Base-by-base conservation (phyloP, 371 early-diverging fungal species). In the Pancytospora epiphaga region DNA sequence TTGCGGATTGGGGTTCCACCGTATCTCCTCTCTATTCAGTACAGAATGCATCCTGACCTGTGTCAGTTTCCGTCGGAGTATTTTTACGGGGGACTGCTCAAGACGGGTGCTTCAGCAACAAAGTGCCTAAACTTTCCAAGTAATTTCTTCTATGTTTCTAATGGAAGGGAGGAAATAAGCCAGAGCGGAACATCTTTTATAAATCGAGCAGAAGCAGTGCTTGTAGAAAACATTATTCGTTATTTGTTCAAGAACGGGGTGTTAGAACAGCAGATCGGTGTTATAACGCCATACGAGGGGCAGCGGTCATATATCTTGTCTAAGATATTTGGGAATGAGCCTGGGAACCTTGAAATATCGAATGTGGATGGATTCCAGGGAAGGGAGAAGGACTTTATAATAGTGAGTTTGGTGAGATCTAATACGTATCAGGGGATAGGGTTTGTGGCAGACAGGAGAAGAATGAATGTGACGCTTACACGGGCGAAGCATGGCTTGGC, bases 311-410 rank as follows among this genome's bases (percentile, higher is more conserved):
- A 72, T 18, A 54, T 54, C 9, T 90, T 34, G 86, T 90, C 3
- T 94, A 95, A 29, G 89, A 91, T 73, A 88, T 94, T 37, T 85
- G 95, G 34, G 89, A n/a, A 22, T 2, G 49, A 72, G 3, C 36
- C 47, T 36, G 92, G 66, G 90, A 93, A 0, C 98, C 33, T 79
- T 40, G 82, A 83, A 1, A 88, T 60, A 6, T 12, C 6, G 19
- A 60, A 27, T 18, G 96, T 97, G 15, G 98, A 97, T 77, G 94
- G 94, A 3, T 97, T 97, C 87, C 98, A 97, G 75, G 98, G 98
- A 29, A 88, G 95, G 79, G 98, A 97, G 80, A 97, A 95, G 82
- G 96, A 95, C 77, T 94, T 92, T 76, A 95, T 97, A 71, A 93
- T 97, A 75, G 85, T 97, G 61, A 87, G 90, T 73, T 91, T 94